Conservation (phyloP, 371 early-diverging fungal species). For the Amoeboaphelidium occidentale region DNA sequence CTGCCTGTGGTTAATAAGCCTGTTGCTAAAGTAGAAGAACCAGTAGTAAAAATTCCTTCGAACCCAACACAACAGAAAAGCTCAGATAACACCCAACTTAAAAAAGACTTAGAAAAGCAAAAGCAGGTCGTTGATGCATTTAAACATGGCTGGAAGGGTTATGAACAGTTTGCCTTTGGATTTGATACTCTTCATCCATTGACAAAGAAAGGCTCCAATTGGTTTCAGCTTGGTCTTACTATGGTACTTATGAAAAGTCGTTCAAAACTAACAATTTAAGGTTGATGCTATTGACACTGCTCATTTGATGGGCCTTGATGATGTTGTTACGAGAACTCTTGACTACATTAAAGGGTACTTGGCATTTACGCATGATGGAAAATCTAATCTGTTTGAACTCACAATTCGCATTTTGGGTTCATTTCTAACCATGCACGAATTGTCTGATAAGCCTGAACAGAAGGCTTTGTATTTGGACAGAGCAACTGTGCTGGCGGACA, state of each 20-base stretch:
- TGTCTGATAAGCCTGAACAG: constrained; percentile 4
- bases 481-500: constrained; percentile 33
- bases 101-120: no score
- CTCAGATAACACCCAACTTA: no score
- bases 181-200: constrained; percentile 2
- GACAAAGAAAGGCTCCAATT: not conserved
- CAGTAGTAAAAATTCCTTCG: no score
- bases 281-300: constrained; percentile 66
- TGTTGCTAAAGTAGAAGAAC: no score
- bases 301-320: constrained; percentile 42
- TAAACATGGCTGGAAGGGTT: constrained; percentile 50
- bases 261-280: no score
- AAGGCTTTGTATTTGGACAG: constrained; percentile 3
- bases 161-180: constrained; percentile 47
- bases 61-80: no score
- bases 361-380: constrained; percentile 1
- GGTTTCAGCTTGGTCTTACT: not conserved
- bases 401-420: constrained; percentile 10
- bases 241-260: constrained; percentile 24
- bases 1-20: no score
- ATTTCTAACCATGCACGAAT: constrained; percentile 3
- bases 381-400: constrained; percentile 19
- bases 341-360: constrained; percentile 29
- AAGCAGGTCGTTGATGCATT: constrained; percentile 5
- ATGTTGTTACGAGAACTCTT: constrained; percentile 40